Conservation (phyloP, 2,329 filamentous ascomycete species). For the Aspergillus udagawae region DNA sequence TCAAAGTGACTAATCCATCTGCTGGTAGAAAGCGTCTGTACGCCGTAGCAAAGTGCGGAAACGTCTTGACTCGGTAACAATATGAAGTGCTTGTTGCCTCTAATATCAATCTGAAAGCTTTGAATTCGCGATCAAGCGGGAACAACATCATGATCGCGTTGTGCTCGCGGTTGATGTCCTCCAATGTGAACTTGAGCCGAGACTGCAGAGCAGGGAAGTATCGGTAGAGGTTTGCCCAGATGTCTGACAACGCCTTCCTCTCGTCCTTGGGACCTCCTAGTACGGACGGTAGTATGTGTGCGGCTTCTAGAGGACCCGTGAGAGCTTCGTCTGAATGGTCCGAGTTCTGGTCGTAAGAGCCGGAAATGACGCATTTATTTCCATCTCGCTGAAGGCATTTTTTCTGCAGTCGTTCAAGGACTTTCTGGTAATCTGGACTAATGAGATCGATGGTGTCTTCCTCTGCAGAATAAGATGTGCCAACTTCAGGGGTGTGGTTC, state of each 20-base stretch:
- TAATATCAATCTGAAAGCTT: constrained; percentile 13
- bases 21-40: constrained; percentile 8
- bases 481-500: constrained; percentile 13
- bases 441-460: constrained; percentile 16
- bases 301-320: constrained; percentile 11
- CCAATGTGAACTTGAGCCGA: constrained; percentile 9
- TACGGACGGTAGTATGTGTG: constrained; percentile 16
- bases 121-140: constrained; percentile 12
- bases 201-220: constrained; percentile 16
- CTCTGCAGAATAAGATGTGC: constrained; percentile 11
- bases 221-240: constrained; percentile 16
- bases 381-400: constrained; percentile 18
- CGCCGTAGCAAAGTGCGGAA: constrained; percentile 4
- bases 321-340: constrained; percentile 7
- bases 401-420: constrained; percentile 4
- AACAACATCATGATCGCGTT: constrained; percentile 16
- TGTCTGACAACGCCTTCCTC: constrained; percentile 7
- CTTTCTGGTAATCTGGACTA: constrained; percentile 8
- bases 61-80: constrained; percentile 16
- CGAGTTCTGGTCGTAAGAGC: constrained; percentile 5
- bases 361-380: constrained; percentile 14
- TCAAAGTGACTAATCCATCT: constrained; percentile 13
- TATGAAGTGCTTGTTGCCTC: constrained; percentile 10
- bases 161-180: constrained; percentile 13
- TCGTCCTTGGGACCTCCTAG: constrained; percentile 7